Evolutionary conservation across 805 yeast species (phyloP).

Genomic region (Ogataea glucozyma): DNA sequence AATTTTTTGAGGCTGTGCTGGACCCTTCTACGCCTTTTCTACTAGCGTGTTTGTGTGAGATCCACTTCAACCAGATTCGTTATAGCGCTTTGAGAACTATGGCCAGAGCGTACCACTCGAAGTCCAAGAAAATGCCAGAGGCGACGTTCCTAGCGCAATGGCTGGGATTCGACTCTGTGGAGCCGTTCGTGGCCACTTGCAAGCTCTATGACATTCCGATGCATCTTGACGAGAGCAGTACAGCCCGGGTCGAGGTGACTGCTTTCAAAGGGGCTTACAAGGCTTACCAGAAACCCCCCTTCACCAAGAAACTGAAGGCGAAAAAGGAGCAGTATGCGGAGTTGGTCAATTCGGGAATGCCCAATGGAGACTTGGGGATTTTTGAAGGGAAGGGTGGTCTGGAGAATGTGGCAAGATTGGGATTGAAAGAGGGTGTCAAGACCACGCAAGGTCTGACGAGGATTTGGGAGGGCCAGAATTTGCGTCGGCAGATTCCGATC

Average conservation of each 20-base stretch:
- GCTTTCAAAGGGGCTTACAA: conserved; percentile 39
- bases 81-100: conserved; percentile 70
- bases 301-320: conserved; percentile 42
- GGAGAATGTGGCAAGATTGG: conserved; percentile 26
- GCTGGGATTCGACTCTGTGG: conserved; percentile 67
- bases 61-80: conserved; percentile 76
- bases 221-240: conserved; percentile 32
- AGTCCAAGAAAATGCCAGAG: conserved; percentile 61
- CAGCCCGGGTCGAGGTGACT: conserved; percentile 42
- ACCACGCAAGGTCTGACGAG: conserved; percentile 9
- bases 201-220: conserved; percentile 60
- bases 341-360: conserved; percentile 42
- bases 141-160: conserved; percentile 45
- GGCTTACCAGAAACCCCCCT: conserved; percentile 44
- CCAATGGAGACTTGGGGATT: conserved; percentile 23
- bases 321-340: conserved; percentile 35
- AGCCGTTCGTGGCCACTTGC: conserved; percentile 57
- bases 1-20: conserved; percentile 60
- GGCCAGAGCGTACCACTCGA: conserved; percentile 65
- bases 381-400: conserved; percentile 9
- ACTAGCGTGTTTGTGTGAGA: conserved; percentile 73
- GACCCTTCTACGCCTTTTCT: conserved; percentile 59
- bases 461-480: too few species aligned
- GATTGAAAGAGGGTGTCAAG: conserved; percentile 22
- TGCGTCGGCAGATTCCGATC: too few species aligned